Evolutionary conservation across 208 protist species (phyloP).

Genomic region (Acanthamoeba polyphaga): DNA sequence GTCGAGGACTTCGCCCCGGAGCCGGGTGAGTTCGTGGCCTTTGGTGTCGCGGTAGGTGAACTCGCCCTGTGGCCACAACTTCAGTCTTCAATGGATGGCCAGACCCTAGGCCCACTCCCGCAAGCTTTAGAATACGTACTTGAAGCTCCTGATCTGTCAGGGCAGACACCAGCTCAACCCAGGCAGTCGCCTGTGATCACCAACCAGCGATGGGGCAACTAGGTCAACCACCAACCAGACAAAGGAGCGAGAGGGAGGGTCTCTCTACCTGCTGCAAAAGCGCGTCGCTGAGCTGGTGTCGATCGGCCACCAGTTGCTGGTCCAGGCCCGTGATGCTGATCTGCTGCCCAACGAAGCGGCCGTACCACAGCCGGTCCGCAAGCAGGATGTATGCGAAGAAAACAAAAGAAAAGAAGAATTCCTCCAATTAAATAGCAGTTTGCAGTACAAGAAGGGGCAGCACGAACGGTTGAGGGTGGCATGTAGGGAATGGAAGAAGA

Average conservation of each 20-base stretch:
- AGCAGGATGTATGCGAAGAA: background rate
- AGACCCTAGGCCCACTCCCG: background rate
- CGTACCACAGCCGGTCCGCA: slow-evolving; percentile 20
- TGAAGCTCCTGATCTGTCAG: background rate
- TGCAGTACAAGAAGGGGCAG: no score
- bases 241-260: background rate
- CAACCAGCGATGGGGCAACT: background rate
- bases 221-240: background rate
- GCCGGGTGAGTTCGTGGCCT: background rate
- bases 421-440: no score
- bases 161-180: background rate
- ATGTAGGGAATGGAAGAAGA: slow-evolving; percentile 43
- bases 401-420: background rate
- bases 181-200: background rate
- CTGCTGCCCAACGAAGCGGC: slow-evolving; percentile 23
- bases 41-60: slow-evolving; percentile 36
- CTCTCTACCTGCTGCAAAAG: background rate
- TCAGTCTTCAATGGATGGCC: no score
- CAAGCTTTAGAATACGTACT: background rate
- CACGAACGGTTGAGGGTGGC: background rate
- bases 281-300: background rate
- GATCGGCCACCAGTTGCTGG: background rate
- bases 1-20: slow-evolving; percentile 11
- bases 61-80: background rate
- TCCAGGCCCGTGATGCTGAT: background rate